Base-by-base conservation (phyloP, 331 rosid genomes). In the Arachis monticola region DNA sequence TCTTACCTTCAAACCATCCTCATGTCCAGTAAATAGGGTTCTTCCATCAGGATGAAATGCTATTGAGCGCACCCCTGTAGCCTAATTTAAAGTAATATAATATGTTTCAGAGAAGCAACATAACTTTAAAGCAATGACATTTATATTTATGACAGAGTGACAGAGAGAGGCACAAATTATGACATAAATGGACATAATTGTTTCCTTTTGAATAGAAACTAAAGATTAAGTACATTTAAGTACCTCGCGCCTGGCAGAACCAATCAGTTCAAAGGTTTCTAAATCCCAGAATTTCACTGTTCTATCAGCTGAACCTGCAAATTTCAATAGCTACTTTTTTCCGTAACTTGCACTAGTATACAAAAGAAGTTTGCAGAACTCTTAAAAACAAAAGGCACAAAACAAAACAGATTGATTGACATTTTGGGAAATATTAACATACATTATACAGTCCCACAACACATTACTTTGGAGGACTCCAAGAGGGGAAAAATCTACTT, bases 241-340 rank as follows among this genome's bases (percentile, higher is more conserved):
- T 91, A 95, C 99, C 99, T 95, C 97, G 22, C 96, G 94, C 72
- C 97, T 89, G 63, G 93, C 81, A 69, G 99, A 95, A 79, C 97
- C 99, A 86, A 92, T 95, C 79, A 95, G 76, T 80, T 95, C 99
- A 85, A 95, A 92, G 59, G 96, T 87, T 90, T 95, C 99, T 88
- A 95, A 86, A 85, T 95, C 99, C 96, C 99, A 95, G 79, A 95
- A 95, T 86, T 95, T 95, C 77, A 95, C 99, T 63, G 97, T 95
- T 88, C 80, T 83, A 83, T 95, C 99, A 2, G 97, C 89, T 13
- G 99, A 95, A 79, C 97, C 99, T 95, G 96, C 65, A 78, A 83
- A 67, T 46, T 67, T 62, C 10, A 64, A 65, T 40, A 68, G 47
- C 50, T 65, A 53, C 7, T 17, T 79, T 53, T 59, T 62, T 30